Conservation (phyloP, 805 yeast genomes). For the Alloascoidea africana region DNA sequence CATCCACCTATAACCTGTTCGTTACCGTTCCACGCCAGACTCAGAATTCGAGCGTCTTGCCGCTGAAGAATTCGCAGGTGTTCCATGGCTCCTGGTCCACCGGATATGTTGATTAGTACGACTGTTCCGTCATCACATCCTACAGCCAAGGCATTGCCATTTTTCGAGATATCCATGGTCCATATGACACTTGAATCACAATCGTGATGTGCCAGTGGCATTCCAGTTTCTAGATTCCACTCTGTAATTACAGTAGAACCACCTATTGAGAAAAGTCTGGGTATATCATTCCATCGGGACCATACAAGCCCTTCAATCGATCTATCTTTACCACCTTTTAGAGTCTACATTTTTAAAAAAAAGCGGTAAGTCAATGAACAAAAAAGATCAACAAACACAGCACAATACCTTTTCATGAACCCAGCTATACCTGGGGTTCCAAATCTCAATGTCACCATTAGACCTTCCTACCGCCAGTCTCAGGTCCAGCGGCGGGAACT, state of each 20-base stretch:
- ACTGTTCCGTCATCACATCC: conserved; percentile 96
- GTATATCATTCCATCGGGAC: conserved; percentile 35
- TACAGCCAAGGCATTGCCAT: conserved; percentile 54
- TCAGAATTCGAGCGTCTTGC: conserved; percentile 68
- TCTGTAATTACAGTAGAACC: conserved; percentile 87
- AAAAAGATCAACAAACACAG: conserved; percentile 7
- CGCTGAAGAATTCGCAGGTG: conserved; percentile 64
- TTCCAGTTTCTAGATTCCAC: conserved; percentile 71
- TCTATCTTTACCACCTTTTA: conserved; percentile 70
- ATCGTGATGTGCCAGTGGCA: conserved; percentile 62
- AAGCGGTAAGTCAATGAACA: conserved; percentile 6
- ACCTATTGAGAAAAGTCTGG: conserved; percentile 82
- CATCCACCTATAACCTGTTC: conserved; percentile 78
- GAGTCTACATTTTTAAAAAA: conserved; percentile 15
- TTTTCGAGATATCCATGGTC: conserved; percentile 59
- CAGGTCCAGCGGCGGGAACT: conserved; percentile 35
- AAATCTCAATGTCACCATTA: conserved; percentile 90
- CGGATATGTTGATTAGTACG: conserved; percentile 69
- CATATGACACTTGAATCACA: conserved; percentile 91
- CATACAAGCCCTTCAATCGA: conserved; percentile 85
- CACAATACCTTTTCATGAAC: conserved; percentile 38
- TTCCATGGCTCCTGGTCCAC: conserved; percentile 74
- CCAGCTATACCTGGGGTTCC: conserved; percentile 81
- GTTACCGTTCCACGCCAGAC: conserved; percentile 61
- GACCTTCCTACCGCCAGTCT: conserved; percentile 85